Conservation (phyloP, 352 stramenopile species). For the Globisporangium lucens region DNA sequence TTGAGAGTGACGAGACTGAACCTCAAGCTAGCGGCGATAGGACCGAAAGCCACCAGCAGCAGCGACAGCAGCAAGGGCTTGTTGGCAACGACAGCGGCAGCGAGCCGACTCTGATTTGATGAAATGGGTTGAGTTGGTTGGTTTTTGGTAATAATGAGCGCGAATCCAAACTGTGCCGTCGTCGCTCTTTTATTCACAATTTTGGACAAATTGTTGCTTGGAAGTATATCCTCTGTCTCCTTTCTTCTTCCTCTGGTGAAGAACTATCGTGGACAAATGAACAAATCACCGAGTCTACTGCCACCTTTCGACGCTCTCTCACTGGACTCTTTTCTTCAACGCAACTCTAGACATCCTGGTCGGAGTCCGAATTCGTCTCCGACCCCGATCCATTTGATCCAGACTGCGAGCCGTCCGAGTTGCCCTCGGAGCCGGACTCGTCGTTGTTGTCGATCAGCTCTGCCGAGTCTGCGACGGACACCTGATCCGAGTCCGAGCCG, state of each 20-base stretch:
- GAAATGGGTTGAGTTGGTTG: not conserved
- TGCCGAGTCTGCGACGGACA: slow-evolving; percentile 78
- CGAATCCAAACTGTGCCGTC: not conserved
- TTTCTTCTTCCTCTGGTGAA: too few species aligned
- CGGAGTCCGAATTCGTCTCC: slow-evolving; percentile 44
- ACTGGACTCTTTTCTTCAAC: not conserved
- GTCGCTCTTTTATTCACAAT: slow-evolving; percentile 5
- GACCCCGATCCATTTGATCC: slow-evolving; percentile 39
- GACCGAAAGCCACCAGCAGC: not conserved
- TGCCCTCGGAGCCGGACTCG: slow-evolving; percentile 50
- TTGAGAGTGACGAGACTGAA: slow-evolving; percentile 3
- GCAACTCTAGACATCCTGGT: slow-evolving; percentile 64
- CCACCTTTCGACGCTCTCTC: not conserved
- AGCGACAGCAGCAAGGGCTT: not conserved
- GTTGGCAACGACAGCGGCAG: not conserved
- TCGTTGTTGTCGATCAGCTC: slow-evolving; percentile 86
- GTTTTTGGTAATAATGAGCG: not conserved
- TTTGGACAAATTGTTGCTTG: not conserved
- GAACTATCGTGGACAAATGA: too few species aligned
- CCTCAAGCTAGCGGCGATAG: not conserved
- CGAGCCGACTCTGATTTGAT: slow-evolving; percentile 10
- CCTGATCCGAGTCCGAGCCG: slow-evolving; percentile 74
- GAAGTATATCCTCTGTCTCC: not conserved
- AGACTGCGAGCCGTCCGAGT: slow-evolving; percentile 54
- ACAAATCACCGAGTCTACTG: not conserved